Evolutionary conservation across 2,329 filamentous ascomycete species (phyloP), one percentile per base, ranked within the genome.

Genomic region (Chrysoporthe austroafricana): DNA sequence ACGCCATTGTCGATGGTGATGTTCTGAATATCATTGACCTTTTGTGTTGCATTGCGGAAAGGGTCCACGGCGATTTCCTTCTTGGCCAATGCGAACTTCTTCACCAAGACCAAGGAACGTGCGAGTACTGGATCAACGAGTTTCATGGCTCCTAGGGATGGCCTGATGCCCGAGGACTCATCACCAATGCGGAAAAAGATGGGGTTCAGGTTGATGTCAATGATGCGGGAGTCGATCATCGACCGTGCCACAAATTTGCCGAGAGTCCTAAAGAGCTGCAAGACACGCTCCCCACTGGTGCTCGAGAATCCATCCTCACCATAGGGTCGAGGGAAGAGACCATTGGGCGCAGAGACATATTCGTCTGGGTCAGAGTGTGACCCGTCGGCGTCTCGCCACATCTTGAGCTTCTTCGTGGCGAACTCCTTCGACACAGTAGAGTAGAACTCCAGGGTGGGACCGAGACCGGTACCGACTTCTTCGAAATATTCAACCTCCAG

Each of bases 401-500:
- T 87, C 81, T 94, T 97, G 64, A 97, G 88, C 79, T 96, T 97
- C 85, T 95, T 97, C 84, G 96, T 97, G 0, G 93, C 95, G 75
- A 98, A 98, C 77, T 99, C 96, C 73, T 93, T 96, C 0, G 96
- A 99, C 1, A 98, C 95, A 0, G 93, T 97, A 0, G 96, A 97
- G 79, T 99, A 99, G 77, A 99, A 99, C 77, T 99, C 96, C 16
- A 99, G 85, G 0, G 96, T 99, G 4, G 96, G 96, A 0, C 96
- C 96, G 58, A 99, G 85, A 59, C 96, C 96, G 34, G 96, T 99
- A 66, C 96, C 96, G 32, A 99, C 96, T 80, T 99, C 96, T 74
- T 98, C 96, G 73, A 99, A 99, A 76, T 99, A 99, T 75, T 99
- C 96, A 1, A 99, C 95, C 76, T 99, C 96, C 0, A 99, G 82